Conservation (phyloP, 768 basidiomycete genomes). For the Mrakia blollopis region DNA sequence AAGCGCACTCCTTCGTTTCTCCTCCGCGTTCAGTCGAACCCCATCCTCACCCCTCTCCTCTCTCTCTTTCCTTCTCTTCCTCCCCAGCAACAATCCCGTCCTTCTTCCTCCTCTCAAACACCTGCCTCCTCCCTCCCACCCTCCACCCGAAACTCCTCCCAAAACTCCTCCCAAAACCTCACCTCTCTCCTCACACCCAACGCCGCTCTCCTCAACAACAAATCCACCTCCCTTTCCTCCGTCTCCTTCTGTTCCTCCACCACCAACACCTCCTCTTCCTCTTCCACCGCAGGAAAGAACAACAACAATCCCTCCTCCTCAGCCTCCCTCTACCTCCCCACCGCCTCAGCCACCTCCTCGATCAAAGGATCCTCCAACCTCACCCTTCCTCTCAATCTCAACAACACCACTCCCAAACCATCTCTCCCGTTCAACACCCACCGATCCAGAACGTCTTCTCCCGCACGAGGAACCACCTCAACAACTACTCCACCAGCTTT, state of each 20-base stretch:
- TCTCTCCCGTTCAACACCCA: too few species aligned
- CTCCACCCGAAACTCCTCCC: not conserved
- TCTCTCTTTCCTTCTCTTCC: not conserved
- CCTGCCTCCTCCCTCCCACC: constrained; percentile 1
- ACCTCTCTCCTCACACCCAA: constrained; percentile 14
- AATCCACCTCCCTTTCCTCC: constrained; percentile 15
- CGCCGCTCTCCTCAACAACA: constrained; percentile 11
- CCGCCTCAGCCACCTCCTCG: constrained; percentile 5
- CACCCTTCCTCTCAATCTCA: not conserved
- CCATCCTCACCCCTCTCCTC: not conserved
- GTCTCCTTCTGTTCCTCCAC: constrained; percentile 14
- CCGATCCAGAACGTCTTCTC: not conserved
- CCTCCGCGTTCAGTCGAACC: not conserved
- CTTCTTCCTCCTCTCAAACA: not conserved
- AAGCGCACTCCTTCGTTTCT: not conserved
- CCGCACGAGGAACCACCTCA: not conserved
- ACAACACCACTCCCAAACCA: not conserved
- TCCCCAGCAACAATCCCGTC: not conserved
- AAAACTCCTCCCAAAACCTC: not conserved
- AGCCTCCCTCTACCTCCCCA: too few species aligned
- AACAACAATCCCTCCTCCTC: constrained; percentile 10
- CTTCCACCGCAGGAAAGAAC: not conserved
- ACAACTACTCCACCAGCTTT: not conserved
- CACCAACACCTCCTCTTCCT: not conserved
- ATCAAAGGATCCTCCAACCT: constrained; percentile 11